Percentiles rank a stretch among this genome's conserved stretches.
These are phyloP conservation scores for Plantago ovata DNA, from an alignment of 257 asterid species.

Conservation along the genomic window DNA sequence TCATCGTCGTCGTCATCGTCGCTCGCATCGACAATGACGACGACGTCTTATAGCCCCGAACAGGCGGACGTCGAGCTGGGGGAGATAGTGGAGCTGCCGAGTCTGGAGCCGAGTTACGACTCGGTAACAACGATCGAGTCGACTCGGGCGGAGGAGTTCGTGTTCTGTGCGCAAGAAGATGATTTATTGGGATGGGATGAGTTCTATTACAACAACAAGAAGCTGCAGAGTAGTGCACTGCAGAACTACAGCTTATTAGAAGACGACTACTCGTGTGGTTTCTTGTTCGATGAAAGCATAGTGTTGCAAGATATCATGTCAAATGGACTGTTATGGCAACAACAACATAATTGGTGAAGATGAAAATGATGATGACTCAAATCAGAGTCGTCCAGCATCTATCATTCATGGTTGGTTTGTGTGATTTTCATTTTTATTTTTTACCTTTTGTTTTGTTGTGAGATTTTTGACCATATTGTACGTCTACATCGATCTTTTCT, in stretches of 20 bases:
- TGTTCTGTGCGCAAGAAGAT: conserved; percentile 33
- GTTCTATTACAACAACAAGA: conserved; percentile 26
- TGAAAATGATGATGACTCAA: too few species aligned
- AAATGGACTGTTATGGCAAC: conserved; percentile 31
- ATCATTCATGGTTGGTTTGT: conserved; percentile 13
- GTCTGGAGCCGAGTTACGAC: conserved; percentile 40
- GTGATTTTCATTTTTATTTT: neutral
- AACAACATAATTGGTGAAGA: too few species aligned
- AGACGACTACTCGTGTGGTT: conserved; percentile 32
- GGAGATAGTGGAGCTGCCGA: conserved; percentile 69
- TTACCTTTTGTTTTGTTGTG: neutral
- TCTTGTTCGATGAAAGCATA: conserved; percentile 35
- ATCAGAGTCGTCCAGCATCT: too few species aligned
- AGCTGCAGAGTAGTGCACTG: conserved; percentile 30
- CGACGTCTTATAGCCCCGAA: conserved; percentile 13
- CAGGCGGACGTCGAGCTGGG: conserved; percentile 51
- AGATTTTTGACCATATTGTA: conserved; percentile 25
- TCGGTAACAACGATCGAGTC: conserved; percentile 21
- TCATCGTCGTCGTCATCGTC: conserved; percentile 22
- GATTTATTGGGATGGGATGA: conserved; percentile 47
- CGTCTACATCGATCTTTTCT: conserved; percentile 3
- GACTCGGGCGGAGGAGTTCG: conserved; percentile 24
- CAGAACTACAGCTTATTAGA: conserved; percentile 18
- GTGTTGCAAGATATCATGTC: conserved; percentile 31
- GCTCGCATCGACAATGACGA: conserved; percentile 22